These are phyloP conservation scores for Casuarina glauca DNA, from an alignment of 306 rosid genomes.

Conservation along the genomic window DNA sequence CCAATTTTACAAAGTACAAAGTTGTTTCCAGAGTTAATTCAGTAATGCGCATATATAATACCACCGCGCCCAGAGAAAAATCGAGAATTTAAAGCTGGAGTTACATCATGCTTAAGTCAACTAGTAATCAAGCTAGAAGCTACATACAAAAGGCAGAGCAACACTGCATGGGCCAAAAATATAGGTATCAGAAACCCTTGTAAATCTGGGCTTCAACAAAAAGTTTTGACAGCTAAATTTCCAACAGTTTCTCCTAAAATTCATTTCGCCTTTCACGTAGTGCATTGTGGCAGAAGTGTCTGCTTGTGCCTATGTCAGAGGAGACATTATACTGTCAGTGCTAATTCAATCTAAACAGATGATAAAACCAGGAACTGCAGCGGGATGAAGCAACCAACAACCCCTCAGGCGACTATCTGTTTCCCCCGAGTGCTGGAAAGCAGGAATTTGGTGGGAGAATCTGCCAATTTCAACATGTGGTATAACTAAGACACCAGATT, in stretches of 20 bases:
- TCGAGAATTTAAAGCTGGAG: background rate
- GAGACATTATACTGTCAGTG: conserved; percentile 3
- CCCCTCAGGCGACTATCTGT: conserved; percentile 42
- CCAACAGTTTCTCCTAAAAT: background rate
- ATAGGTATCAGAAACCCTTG: background rate
- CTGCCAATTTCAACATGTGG: conserved; percentile 36
- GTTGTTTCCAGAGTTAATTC: background rate
- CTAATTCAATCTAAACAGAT: conserved; percentile 26
- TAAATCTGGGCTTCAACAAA: background rate
- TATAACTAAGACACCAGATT: conserved; percentile 37
- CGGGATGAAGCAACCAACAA: conserved; percentile 70
- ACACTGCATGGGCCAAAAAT: background rate
- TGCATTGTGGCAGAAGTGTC: background rate
- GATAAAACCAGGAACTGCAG: conserved; percentile 41
- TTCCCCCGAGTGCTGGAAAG: conserved; percentile 43
- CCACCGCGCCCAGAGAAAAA: background rate
- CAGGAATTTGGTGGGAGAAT: conserved; percentile 67
- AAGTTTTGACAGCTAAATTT: background rate
- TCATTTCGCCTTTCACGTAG: background rate
- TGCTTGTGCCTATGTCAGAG: conserved; percentile 12
- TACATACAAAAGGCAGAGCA: background rate
- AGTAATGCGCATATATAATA: background rate
- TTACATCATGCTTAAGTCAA: background rate
- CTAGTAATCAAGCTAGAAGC: background rate
- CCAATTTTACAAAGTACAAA: background rate